Base-by-base conservation (phyloP, 78 protist species). In the Planoprotostelium fungivorum region DNA sequence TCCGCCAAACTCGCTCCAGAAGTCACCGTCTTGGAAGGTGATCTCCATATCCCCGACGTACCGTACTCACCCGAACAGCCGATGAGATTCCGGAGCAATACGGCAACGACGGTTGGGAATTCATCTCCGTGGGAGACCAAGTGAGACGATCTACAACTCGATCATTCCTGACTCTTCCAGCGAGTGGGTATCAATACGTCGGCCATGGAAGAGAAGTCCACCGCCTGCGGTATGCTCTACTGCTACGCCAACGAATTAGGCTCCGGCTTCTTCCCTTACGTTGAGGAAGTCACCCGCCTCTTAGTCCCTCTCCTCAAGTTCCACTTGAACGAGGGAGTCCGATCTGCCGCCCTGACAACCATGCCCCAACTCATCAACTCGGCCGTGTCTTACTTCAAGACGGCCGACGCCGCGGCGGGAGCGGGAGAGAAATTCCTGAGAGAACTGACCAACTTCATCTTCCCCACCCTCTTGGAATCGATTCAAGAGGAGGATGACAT, bases 171-270 rank as follows among this genome's bases (percentile, higher is more conserved):
- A n/a, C n/a, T n/a, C n/a, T n/a, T n/a, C n/a, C n/a, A 16, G 88
- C 63, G 36, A 5, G 86, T 63, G 34, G 88, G 90, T 10, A 86
- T 95, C 38, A 39, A 90, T 84, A 90, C 94, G 0, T 90, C 96
- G 29, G 86, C 88, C 51, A 87, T 95, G 28, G 98, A 97, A 37
- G 97, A 97, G 86, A 97, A 97, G 89, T 83, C 91, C 37, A 90
- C 90, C 35, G 98, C 98, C 1, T 88, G 93, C 38, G 89, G 91
- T 37, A 91, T 97, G 94, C 39, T 97, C 16, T 28, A 38, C 10
- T 83, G 91, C 39, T 94, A 90, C 94, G 93, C 94, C 35, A 38
- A 39, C 34, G 95, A 91, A 35, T 85, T 97, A 1, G 83, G 63
- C 73, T 89, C 36, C n/a, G 93, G 83, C 38, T 84, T 97, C 34